Conservation (phyloP, 768 basidiomycete species). For the Tylopilus sp. region DNA sequence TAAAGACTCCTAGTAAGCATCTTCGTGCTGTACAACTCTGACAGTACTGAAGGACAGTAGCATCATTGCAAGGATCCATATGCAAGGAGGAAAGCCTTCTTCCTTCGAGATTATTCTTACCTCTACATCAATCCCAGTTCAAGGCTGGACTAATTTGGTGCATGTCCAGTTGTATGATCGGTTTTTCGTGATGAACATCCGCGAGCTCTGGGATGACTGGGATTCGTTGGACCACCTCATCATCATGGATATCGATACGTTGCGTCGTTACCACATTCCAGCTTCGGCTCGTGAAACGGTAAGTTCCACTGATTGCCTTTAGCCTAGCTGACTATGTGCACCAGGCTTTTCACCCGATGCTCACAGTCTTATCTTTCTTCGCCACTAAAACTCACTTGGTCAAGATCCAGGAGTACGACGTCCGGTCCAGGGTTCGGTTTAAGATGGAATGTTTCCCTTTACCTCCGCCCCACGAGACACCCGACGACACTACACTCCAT, state of each 20-base stretch:
- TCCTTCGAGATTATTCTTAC: background rate
- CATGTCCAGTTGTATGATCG: conserved; percentile 5
- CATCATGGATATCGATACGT: conserved; percentile 1
- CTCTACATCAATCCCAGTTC: background rate
- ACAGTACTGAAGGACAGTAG: background rate
- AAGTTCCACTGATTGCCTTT: background rate
- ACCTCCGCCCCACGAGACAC: background rate
- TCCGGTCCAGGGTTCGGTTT: background rate
- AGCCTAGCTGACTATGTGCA: background rate
- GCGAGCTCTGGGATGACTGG: conserved; percentile 2
- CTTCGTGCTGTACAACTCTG: background rate
- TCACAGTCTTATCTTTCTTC: background rate
- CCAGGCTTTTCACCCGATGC: background rate
- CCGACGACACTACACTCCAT: background rate
- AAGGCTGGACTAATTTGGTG: conserved; percentile 1
- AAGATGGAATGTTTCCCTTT: conserved; percentile 11
- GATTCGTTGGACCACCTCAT: background rate
- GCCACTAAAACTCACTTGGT: conserved; percentile 4
- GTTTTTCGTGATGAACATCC: conserved; percentile 7
- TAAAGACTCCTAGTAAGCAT: background rate
- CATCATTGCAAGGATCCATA: conserved; percentile 1
- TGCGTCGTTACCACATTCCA: conserved; percentile 3
- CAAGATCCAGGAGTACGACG: background rate
- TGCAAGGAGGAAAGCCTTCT: background rate
- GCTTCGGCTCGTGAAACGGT: background rate